phyloP scores from a whole-genome alignment of 129 eudicot genomes.

The Gnaphalium uliginosum region DNA sequence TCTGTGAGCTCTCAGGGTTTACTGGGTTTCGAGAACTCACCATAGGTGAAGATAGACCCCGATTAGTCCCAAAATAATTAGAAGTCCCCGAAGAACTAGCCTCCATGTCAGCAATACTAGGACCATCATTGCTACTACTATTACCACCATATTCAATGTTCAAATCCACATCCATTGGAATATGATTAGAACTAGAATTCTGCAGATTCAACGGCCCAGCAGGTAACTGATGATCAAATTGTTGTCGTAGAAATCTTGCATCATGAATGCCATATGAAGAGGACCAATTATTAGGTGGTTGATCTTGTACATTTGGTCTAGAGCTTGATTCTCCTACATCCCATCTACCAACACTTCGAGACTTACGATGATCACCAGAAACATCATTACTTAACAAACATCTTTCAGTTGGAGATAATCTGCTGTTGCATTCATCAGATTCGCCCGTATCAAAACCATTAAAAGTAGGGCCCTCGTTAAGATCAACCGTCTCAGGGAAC shows the following conservation, averaged over 20 bases:
- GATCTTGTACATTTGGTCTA: constrained; percentile 42
- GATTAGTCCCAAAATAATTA: constrained; percentile 36
- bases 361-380: constrained; percentile 38
- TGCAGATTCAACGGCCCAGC: constrained; percentile 30
- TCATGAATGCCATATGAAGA: constrained; percentile 27
- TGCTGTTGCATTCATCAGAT: constrained; percentile 46
- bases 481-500: constrained; percentile 54
- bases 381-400: constrained; percentile 46
- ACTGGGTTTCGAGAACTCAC: constrained; percentile 28
- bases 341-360: constrained; percentile 52
- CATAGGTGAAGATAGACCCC: constrained; percentile 41
- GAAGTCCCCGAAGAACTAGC: constrained; percentile 39
- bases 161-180: constrained; percentile 38
- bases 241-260: constrained; percentile 36
- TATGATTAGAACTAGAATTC: constrained; percentile 28
- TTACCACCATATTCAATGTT: constrained; percentile 38
- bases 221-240: constrained; percentile 23
- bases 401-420: constrained; percentile 57
- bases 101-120: constrained; percentile 28
- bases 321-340: constrained; percentile 85
- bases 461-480: constrained; percentile 57
- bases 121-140: constrained; percentile 20
- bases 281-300: constrained; percentile 25
- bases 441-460: constrained; percentile 43
- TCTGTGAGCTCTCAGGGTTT: constrained; percentile 40